A percentile compares a stretch with the other conserved stretches of the same genome.
Evolutionary conservation across 2,329 filamentous ascomycete species (phyloP).

Genomic region (Fusarium pseudograminearum): DNA sequence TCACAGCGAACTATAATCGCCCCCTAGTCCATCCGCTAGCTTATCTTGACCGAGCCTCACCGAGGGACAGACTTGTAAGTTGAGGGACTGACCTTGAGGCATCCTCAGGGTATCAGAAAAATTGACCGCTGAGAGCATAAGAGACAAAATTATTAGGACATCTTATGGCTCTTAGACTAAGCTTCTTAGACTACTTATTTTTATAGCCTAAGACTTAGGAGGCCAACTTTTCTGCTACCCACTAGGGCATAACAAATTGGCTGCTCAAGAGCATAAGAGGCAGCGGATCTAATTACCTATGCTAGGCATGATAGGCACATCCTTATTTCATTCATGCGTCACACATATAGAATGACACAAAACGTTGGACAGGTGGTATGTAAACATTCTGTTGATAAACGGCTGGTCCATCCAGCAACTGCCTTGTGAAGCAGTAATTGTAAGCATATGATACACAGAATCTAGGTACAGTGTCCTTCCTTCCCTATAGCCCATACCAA

Average conservation of each 20-base stretch:
- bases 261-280: neutral
- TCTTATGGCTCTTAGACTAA: too few relatives aligned
- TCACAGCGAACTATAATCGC: neutral
- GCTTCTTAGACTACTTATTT: too few relatives aligned
- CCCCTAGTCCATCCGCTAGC: constrained; percentile 6
- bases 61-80: neutral
- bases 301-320: neutral
- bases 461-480: constrained; percentile 16
- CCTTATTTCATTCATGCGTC: neutral
- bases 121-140: too few relatives aligned
- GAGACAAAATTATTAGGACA: too few relatives aligned
- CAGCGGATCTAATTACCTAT: neutral
- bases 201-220: too few relatives aligned
- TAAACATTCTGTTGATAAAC: constrained; percentile 16
- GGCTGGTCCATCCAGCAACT: neutral
- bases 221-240: too few relatives aligned
- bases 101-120: too few relatives aligned
- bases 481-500: constrained; percentile 10
- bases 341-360: neutral
- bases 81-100: neutral
- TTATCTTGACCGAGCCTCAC: constrained; percentile 35
- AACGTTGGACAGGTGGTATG: neutral
- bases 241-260: too few relatives aligned
- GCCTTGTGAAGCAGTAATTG: constrained; percentile 18
- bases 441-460: constrained; percentile 42